Conservation (phyloP, 2,329 filamentous ascomycete genomes). For the Fusarium subtropicale region DNA sequence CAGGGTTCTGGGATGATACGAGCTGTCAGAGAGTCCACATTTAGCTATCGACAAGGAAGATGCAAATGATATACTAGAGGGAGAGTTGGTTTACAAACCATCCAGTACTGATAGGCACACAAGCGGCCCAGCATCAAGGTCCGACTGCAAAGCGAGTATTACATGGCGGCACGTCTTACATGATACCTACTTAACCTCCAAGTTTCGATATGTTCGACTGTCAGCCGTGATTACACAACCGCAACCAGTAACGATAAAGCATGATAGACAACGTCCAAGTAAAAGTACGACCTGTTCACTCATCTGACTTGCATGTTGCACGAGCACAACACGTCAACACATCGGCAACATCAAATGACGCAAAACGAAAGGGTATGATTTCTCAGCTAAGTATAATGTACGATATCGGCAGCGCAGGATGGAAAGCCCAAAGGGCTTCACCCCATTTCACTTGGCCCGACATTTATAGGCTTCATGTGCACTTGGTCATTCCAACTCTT, state of each 20-base stretch:
- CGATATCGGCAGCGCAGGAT: constrained; percentile 20
- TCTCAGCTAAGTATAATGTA: constrained; percentile 29
- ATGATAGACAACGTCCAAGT: not conserved
- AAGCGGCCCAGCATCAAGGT: not conserved
- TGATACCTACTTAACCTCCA: constrained; percentile 3
- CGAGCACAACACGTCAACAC: not conserved
- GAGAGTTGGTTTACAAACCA: not conserved
- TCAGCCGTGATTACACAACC: constrained; percentile 25
- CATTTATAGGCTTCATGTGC: constrained; percentile 25
- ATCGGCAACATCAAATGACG: not conserved
- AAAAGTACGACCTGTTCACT: not conserved
- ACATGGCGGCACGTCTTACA: not conserved
- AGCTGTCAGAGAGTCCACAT: not conserved
- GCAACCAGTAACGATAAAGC: not conserved
- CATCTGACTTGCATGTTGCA: not conserved
- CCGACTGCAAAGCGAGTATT: not conserved
- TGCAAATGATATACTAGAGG: not conserved
- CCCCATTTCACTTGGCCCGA: constrained; percentile 19
- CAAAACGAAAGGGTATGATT: constrained; percentile 41
- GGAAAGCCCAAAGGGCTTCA: constrained; percentile 8
- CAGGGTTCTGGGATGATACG: constrained; percentile 17
- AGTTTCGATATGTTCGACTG: not conserved
- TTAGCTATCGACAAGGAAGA: not conserved
- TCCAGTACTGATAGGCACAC: not conserved
- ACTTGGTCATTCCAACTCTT: constrained; percentile 29